Percentiles rank a stretch among this genome's conserved stretches.
phyloP scores from a whole-genome alignment of 1,284 basidiomycete genomes.

The Pseudozyma sp. region DNA sequence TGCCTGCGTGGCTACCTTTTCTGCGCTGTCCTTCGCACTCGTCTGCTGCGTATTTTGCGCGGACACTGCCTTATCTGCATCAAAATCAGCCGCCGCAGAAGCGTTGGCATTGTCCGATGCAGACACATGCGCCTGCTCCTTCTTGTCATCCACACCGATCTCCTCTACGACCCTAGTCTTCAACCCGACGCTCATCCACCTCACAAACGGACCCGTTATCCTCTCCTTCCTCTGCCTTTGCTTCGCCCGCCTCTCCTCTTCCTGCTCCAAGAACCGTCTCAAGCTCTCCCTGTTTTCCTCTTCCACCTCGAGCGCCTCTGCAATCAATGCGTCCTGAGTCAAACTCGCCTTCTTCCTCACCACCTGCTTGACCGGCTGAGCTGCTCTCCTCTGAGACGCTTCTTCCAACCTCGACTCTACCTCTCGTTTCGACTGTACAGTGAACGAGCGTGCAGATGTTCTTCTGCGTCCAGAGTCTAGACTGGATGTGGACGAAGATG shows the following conservation, averaged over 20 bases:
- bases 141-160: not conserved
- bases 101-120: too few species aligned
- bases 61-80: too few species aligned
- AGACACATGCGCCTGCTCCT: not conserved
- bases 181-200: slow-evolving; percentile 77
- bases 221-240: slow-evolving; percentile 74
- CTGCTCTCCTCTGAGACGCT: slow-evolving; percentile 76
- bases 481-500: slow-evolving; percentile 8
- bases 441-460: slow-evolving; percentile 44
- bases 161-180: slow-evolving; percentile 35
- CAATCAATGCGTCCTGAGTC: slow-evolving; percentile 83
- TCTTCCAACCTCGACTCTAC: slow-evolving; percentile 71
- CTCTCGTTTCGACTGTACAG: slow-evolving; percentile 58
- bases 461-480: not conserved
- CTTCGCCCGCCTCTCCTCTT: slow-evolving; percentile 82
- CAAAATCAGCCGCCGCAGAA: too few species aligned
- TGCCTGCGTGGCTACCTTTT: too few species aligned
- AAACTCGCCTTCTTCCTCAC: slow-evolving; percentile 63
- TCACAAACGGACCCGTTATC: slow-evolving; percentile 78
- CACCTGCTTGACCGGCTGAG: slow-evolving; percentile 19
- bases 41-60: too few species aligned
- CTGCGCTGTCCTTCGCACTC: too few species aligned
- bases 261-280: slow-evolving; percentile 79
- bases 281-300: slow-evolving; percentile 84
- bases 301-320: slow-evolving; percentile 83